These are phyloP conservation scores for Solanum pennellii DNA, from an alignment of 257 asterid genomes.

Conservation along the genomic window DNA sequence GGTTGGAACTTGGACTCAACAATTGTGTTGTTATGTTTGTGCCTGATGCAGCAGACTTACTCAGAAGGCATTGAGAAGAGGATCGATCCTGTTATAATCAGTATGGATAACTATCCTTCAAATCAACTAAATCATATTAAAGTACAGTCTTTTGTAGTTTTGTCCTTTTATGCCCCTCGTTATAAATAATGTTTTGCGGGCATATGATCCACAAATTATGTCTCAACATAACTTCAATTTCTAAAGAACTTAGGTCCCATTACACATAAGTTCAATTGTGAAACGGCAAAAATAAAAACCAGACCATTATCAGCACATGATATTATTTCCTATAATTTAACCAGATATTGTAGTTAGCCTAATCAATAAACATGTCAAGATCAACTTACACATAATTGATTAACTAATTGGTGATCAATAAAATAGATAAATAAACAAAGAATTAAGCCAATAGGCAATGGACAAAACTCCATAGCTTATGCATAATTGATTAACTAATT, in stretches of 20 bases:
- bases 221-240: too few species aligned
- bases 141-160: not conserved
- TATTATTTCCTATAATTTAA: not conserved
- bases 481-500: not conserved
- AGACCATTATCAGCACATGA: not conserved
- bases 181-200: too few species aligned
- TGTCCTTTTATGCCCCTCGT: not conserved
- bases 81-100: too few species aligned
- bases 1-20: not conserved
- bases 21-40: not conserved
- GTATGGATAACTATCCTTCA: not conserved
- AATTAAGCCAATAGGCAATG: not conserved
- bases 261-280: not conserved
- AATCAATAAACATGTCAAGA: not conserved
- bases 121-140: accelerated
- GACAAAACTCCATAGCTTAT: not conserved
- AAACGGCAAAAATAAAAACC: too few species aligned
- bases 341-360: not conserved
- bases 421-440: not conserved
- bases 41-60: not conserved
- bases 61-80: not conserved
- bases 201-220: not conserved
- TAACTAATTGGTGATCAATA: not conserved
- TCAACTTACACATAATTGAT: not conserved
- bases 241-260: not conserved